Base-by-base conservation (phyloP, 345 rosid genomes). In the Dipteronia dyeriana region DNA sequence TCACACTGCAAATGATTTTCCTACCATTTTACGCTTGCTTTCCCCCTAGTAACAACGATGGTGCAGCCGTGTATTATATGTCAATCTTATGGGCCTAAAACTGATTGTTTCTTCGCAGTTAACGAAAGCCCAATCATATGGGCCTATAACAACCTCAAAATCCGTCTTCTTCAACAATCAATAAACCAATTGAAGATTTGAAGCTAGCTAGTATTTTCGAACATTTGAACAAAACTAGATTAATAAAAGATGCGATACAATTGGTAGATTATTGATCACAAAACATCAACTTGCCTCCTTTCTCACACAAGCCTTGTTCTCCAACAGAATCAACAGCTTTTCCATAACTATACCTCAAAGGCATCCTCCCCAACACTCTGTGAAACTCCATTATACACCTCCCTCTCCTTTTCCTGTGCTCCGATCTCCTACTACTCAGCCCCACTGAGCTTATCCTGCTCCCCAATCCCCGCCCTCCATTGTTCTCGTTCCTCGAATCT, bases 341-440 rank as follows among this genome's bases (percentile, higher is more conserved):
- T 20, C 89, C 95, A 20, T 88, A 92, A 78, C 87, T 87, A 75
- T 89, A 92, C 61, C 85, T 11, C 71, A 90, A 73, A 3, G 93
- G 97, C 93, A 90, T 92, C 75, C 79, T 88, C 63, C 93, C 93
- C 79, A 88, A 69, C 5, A 85, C 76, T 64, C 84, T 87, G 53
- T 92, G 94, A 54, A 90, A 90, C 84, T 87, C 85, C 72, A 51
- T 83, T 67, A 90, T 80, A 51, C 97, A 92, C 0, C 80, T 75
- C 9, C 97, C 93, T 85, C 97, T 85, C 76, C 91, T 89, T 87
- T 89, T 92, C 81, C 94, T 85, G 38, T 92, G 97, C 79, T 90
- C 88, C 47, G 29, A 53, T 81, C 79, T 84, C 81, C 94, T 84
- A 67, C 91, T 89, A 41, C 97, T 92, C 87, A 92, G 26, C 22